phyloP scores from a whole-genome alignment of 257 asterid species.

The Nicotiana noctiflora region DNA sequence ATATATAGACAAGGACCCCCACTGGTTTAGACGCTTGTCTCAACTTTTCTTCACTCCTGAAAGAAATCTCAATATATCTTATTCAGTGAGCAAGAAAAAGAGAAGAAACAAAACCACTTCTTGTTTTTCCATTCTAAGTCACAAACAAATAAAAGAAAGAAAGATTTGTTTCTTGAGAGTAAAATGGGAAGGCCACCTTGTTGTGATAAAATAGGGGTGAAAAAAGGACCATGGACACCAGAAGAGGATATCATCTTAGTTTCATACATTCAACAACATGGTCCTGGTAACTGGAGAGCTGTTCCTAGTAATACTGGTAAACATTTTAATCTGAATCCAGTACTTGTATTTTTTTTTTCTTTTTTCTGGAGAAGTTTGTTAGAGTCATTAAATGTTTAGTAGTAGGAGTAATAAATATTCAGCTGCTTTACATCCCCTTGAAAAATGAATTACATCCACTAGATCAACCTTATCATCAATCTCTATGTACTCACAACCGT shows the following conservation, averaged over 20 bases:
- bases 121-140: background rate
- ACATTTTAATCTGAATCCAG: background rate
- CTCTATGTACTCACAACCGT: background rate
- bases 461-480: background rate
- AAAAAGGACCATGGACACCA: constrained; percentile 82
- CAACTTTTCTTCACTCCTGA: constrained; percentile 2
- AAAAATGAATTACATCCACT: constrained; percentile 19
- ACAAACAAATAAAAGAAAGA: background rate
- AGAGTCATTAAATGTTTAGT: constrained; percentile 27
- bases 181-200: constrained; percentile 71
- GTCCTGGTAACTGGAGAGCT: constrained; percentile 68
- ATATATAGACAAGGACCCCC: constrained; percentile 26
- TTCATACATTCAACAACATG: constrained; percentile 69
- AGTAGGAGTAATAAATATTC: constrained; percentile 20
- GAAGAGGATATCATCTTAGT: constrained; percentile 69
- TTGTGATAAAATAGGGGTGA: constrained; percentile 51
- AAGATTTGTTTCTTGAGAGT: background rate
- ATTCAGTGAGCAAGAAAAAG: background rate
- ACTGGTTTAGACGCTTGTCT: constrained; percentile 34
- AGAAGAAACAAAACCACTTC: background rate
- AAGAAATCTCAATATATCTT: background rate
- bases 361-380: constrained; percentile 20
- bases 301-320: constrained; percentile 73
- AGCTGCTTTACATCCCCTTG: constrained; percentile 24
- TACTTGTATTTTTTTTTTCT: background rate